These are phyloP conservation scores for Pyrenula massariospora DNA, from an alignment of 495 filamentous ascomycete species.

Conservation along the genomic window DNA sequence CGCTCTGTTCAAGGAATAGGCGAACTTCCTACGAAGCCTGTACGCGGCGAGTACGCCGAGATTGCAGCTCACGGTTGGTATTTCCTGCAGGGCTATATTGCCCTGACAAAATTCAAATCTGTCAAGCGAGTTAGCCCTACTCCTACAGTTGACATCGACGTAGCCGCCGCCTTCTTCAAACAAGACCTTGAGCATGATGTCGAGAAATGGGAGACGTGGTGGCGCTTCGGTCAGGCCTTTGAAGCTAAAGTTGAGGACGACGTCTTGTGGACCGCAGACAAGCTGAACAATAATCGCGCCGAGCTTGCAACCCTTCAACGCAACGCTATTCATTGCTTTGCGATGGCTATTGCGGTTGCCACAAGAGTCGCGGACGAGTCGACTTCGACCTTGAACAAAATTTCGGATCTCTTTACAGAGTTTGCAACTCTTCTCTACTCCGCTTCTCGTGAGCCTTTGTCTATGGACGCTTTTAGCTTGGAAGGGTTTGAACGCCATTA, in stretches of 20 bases:
- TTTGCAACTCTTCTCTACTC: conserved; percentile 86
- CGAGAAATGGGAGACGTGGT: conserved; percentile 94
- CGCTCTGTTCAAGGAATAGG: conserved; percentile 66
- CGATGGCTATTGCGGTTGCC: conserved; percentile 72
- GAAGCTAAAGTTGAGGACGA: conserved; percentile 86
- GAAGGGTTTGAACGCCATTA: conserved; percentile 66
- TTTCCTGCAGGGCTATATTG: conserved; percentile 79
- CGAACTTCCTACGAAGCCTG: conserved; percentile 39
- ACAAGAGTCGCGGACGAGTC: conserved; percentile 48
- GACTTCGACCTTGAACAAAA: conserved; percentile 48
- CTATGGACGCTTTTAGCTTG: conserved; percentile 73
- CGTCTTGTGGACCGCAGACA: conserved; percentile 90
- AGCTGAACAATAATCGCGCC: conserved; percentile 72
- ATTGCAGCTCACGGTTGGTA: conserved; percentile 84
- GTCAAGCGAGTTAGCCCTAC: conserved; percentile 68
- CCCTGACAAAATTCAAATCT: conserved; percentile 76
- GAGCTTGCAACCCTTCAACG: conserved; percentile 71
- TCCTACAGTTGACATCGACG: conserved; percentile 75
- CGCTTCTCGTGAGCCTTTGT: conserved; percentile 80
- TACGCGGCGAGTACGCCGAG: conserved; percentile 36
- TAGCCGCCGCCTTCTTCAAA: conserved; percentile 68
- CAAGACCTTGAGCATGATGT: conserved; percentile 77
- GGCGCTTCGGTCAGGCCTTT: conserved; percentile 81
- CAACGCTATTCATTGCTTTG: conserved; percentile 82
- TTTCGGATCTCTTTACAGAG: conserved; percentile 77